phyloP scores from a whole-genome alignment of 2,329 filamentous ascomycete genomes.

The Fusarium equiseti region DNA sequence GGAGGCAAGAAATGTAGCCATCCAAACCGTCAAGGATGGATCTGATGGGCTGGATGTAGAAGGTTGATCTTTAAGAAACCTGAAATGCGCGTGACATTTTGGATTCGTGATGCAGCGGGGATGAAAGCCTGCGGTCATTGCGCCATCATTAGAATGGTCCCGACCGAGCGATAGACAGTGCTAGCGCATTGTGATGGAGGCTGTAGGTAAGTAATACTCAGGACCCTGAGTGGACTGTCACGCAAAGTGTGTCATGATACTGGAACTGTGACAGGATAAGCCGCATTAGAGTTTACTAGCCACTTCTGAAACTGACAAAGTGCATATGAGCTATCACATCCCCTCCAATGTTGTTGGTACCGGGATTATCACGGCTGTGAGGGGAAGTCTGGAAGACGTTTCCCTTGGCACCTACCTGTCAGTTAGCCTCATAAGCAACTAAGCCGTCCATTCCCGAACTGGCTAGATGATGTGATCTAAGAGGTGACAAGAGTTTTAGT shows the following conservation, averaged over 20 bases:
- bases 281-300: rapidly evolving
- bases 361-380: background rate
- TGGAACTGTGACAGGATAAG: background rate
- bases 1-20: background rate
- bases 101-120: background rate
- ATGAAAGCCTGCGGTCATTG: background rate
- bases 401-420: no score
- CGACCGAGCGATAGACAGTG: background rate
- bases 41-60: background rate
- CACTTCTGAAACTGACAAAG: background rate
- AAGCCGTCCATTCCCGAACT: background rate
- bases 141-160: background rate
- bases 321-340: background rate
- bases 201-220: background rate
- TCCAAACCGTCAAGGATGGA: background rate
- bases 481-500: background rate
- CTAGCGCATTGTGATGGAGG: background rate
- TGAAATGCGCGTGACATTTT: background rate
- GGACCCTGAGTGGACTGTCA: background rate
- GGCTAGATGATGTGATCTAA: background rate
- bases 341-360: background rate
- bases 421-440: background rate
- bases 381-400: background rate
- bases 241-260: background rate
- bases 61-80: background rate